These are phyloP conservation scores for Comarum palustre DNA, from an alignment of 306 rosid genomes.

Conservation along the genomic window DNA sequence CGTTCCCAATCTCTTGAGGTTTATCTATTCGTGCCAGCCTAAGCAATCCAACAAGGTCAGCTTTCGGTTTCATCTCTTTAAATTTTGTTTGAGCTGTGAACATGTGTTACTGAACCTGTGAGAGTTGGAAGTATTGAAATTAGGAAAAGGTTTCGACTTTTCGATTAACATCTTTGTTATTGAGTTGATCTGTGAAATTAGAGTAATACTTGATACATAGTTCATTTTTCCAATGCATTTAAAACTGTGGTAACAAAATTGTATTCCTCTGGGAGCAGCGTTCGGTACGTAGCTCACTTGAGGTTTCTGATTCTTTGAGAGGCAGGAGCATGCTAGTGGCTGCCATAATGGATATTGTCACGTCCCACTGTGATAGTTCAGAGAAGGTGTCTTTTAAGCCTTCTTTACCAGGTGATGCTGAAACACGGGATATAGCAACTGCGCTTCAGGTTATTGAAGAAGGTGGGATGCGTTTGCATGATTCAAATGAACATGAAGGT, in stretches of 20 bases:
- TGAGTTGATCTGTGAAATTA: not conserved
- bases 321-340: slow-evolving; percentile 99
- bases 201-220: slow-evolving; percentile 2
- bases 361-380: slow-evolving; percentile 71
- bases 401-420: slow-evolving; percentile 73
- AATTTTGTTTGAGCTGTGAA: not conserved
- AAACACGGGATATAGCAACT: slow-evolving; percentile 79
- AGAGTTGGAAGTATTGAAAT: not conserved
- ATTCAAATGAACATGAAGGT: slow-evolving; percentile 50
- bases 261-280: slow-evolving; percentile 62
- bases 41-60: slow-evolving; percentile 64
- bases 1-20: slow-evolving; percentile 76
- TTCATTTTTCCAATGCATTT: slow-evolving; percentile 16
- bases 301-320: slow-evolving; percentile 75
- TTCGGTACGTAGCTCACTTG: slow-evolving; percentile 69
- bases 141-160: not conserved
- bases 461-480: slow-evolving; percentile 80
- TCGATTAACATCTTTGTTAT: not conserved
- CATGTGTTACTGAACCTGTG: slow-evolving; percentile 1
- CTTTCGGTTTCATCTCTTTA: not conserved
- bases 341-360: slow-evolving; percentile 88
- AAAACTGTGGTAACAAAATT: slow-evolving; percentile 30
- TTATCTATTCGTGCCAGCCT: slow-evolving; percentile 90
- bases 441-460: slow-evolving; percentile 84
- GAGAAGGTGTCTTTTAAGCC: slow-evolving; percentile 59